Conservation (phyloP, 1,284 basidiomycete species). For the Vanrija pseudolonga region DNA sequence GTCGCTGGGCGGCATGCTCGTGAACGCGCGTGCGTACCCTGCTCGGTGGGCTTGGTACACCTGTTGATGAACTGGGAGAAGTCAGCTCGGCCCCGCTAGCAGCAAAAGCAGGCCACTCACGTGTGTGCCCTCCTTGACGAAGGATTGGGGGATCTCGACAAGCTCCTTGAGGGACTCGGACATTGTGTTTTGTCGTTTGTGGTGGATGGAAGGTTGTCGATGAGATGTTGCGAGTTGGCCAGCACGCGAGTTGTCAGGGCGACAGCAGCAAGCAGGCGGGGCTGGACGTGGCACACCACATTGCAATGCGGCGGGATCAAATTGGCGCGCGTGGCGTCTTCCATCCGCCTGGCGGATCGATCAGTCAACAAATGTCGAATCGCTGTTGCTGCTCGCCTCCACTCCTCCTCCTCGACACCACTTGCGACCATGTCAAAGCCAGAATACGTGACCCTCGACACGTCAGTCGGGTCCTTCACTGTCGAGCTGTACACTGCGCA, state of each 20-base stretch:
- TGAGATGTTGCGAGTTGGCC: too few species aligned
- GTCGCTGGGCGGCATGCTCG: not conserved
- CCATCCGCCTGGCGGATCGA: too few species aligned
- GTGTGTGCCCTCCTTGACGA: conserved; percentile 88
- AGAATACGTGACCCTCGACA: conserved; percentile 66
- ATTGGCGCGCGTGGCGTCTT: too few species aligned
- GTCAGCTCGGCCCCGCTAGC: not conserved
- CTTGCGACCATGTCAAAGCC: conserved; percentile 22
- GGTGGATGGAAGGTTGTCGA: too few species aligned
- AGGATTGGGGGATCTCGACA: conserved; percentile 85
- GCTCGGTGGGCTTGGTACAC: conserved; percentile 95
- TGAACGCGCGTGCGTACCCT: conserved; percentile 60
- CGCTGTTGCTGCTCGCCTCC: too few species aligned
- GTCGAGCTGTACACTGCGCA: conserved; percentile 88
- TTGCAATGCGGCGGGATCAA: too few species aligned
- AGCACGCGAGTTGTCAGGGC: too few species aligned
- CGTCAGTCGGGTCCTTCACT: conserved; percentile 79
- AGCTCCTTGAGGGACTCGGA: conserved; percentile 77
- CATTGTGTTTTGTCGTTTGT: conserved; percentile 46
- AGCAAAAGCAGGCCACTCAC: conserved; percentile 52
- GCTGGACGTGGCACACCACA: too few species aligned
- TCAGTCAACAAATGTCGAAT: too few species aligned
- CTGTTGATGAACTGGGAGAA: conserved; percentile 79
- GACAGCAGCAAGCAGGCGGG: too few species aligned
- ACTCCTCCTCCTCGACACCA: too few species aligned